Percentiles rank a stretch among this genome's conserved stretches.
Evolutionary conservation across 805 yeast genomes (phyloP).

Genomic region (Saccharomyces mikatae): DNA sequence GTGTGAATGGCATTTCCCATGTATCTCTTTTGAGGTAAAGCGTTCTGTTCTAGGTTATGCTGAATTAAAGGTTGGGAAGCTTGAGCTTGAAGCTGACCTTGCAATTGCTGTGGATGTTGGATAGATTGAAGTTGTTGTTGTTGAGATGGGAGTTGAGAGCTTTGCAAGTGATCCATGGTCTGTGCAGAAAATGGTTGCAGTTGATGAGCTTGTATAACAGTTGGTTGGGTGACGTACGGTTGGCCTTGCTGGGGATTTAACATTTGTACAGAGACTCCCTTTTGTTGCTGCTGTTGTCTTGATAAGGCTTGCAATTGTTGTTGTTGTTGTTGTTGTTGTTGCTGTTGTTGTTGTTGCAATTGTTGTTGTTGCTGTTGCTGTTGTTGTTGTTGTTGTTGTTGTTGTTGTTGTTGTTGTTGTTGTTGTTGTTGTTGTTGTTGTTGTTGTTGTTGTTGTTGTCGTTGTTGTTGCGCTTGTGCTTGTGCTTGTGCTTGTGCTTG

Average conservation of each 20-base stretch:
- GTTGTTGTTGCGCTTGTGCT: slow-evolving; percentile 2
- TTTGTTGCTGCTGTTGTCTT: not conserved
- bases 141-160: not conserved
- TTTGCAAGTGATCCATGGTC: not conserved
- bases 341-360: slow-evolving; percentile 1
- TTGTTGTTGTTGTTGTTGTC: slow-evolving; percentile 1
- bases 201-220: not conserved
- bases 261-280: not conserved
- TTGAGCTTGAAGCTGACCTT: not conserved
- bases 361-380: not conserved
- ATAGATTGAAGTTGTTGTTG: slow-evolving; percentile 6
- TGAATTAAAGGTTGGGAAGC: slow-evolving; percentile 1
- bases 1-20: slow-evolving; percentile 26
- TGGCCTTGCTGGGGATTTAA: not conserved
- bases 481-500: slow-evolving; percentile 8
- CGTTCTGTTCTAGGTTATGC: slow-evolving; percentile 4
- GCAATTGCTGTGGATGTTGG: slow-evolving; percentile 2
- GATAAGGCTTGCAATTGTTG: not conserved
- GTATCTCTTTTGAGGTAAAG: slow-evolving; percentile 24
- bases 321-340: not conserved
- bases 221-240: not conserved
- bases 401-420: not conserved
- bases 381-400: not conserved
- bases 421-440: not conserved
- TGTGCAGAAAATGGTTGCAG: not conserved